Percentiles rank a stretch among this genome's conserved stretches.
These are phyloP conservation scores for Dendrobium officinale DNA, from an alignment of 106 monocot genomes.

Conservation along the genomic window DNA sequence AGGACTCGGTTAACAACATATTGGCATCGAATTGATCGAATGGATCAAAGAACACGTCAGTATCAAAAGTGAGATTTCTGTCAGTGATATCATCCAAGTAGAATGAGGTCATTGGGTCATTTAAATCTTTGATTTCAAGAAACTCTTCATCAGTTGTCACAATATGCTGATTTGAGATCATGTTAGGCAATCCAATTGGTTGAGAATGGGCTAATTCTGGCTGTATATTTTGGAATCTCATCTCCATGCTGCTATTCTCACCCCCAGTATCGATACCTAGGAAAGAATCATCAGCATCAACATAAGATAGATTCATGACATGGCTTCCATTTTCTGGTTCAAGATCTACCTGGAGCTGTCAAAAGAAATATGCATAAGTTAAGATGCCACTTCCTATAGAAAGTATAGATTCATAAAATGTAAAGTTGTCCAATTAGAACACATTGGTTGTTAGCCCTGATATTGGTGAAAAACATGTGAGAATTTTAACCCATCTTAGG, in stretches of 20 bases:
- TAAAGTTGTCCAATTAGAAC: neutral
- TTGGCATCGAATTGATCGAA: slow-evolving; percentile 46
- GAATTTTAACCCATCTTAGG: neutral
- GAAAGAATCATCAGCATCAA: slow-evolving; percentile 7
- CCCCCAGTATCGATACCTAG: neutral
- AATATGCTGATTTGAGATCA: slow-evolving; percentile 13
- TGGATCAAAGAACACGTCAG: slow-evolving; percentile 26
- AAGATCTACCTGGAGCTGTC: slow-evolving; percentile 22
- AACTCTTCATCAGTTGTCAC: slow-evolving; percentile 40
- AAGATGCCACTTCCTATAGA: neutral
- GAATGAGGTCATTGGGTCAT: slow-evolving; percentile 14
- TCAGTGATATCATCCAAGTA: slow-evolving; percentile 16
- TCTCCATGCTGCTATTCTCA: neutral
- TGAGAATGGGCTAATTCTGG: slow-evolving; percentile 4
- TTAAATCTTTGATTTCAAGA: slow-evolving; percentile 62
- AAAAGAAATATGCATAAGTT: neutral
- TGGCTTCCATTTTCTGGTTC: slow-evolving; percentile 9
- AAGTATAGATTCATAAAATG: neutral
- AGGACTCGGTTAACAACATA: slow-evolving; percentile 23
- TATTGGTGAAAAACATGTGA: neutral
- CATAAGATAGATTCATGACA: neutral
- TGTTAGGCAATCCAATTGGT: slow-evolving; percentile 19
- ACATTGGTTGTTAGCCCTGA: neutral
- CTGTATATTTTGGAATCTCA: neutral
- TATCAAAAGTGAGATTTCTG: slow-evolving; percentile 1